Conservation (phyloP, 1,284 basidiomycete genomes). For the Ustilago lituana region DNA sequence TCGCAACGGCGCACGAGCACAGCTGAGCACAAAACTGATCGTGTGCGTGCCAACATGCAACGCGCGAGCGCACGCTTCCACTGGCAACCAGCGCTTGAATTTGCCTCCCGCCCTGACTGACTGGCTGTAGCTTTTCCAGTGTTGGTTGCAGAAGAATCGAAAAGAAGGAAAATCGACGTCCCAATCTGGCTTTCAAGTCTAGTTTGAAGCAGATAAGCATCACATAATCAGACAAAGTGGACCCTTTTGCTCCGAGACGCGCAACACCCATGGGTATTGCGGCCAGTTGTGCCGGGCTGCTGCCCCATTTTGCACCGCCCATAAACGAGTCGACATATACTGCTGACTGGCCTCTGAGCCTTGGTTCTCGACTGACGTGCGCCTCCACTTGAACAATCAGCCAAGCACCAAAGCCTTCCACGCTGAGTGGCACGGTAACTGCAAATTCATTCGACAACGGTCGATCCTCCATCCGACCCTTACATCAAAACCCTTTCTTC, state of each 20-base stretch:
- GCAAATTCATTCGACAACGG: too few relatives aligned
- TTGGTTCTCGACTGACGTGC: conserved; percentile 22
- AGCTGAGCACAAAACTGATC: conserved; percentile 2
- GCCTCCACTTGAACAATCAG: conserved; percentile 21
- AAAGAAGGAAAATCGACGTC: conserved; percentile 36
- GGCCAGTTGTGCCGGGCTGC: conserved; percentile 1
- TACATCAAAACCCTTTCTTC: too few relatives aligned
- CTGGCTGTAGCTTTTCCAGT: too few relatives aligned
- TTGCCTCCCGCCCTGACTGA: too few relatives aligned
- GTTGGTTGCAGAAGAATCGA: conserved; percentile 30
- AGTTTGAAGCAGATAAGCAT: conserved; percentile 9
- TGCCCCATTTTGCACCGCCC: background rate
- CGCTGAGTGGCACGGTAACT: too few relatives aligned
- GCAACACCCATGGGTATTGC: too few relatives aligned
- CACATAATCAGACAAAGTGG: conserved; percentile 20
- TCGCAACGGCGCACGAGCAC: background rate
- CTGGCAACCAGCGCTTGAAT: too few relatives aligned
- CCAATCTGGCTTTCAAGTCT: too few relatives aligned
- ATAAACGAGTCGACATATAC: too few relatives aligned
- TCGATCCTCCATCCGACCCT: too few relatives aligned
- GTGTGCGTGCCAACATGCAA: background rate
- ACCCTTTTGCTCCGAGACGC: conserved; percentile 3
- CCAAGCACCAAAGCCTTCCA: background rate
- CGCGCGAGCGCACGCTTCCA: conserved; percentile 8
- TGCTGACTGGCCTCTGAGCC: background rate